A percentile compares a stretch with the other conserved stretches of the same genome.
phyloP scores from a whole-genome alignment of 2,329 filamentous ascomycete genomes.

The Davidsoniella australis region DNA sequence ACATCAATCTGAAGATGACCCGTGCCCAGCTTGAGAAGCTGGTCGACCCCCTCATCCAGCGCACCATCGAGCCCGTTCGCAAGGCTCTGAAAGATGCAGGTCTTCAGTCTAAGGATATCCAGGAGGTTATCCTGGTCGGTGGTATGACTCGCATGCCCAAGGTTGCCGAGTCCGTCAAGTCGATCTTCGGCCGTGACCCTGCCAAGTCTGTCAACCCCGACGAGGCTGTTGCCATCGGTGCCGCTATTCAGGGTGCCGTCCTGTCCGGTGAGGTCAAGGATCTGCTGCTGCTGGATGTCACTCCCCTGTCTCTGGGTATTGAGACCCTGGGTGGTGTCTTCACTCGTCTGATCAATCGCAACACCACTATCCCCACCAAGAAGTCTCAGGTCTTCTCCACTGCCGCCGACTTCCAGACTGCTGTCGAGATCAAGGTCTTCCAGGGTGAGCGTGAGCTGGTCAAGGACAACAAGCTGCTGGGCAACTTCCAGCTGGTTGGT shows the following conservation, averaged over 20 bases:
- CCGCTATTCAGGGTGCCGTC: constrained; percentile 91
- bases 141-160: constrained; percentile 99
- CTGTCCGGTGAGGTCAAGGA: constrained; percentile 94
- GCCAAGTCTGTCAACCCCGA: constrained; percentile 98
- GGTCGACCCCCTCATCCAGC: constrained; percentile 73
- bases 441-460: constrained; percentile 99
- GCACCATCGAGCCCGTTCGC: constrained; percentile 80
- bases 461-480: constrained; percentile 93
- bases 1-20: constrained; percentile 92
- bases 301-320: constrained; percentile 90
- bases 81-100: constrained; percentile 94
- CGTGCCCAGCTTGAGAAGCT: constrained; percentile 85
- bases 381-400: constrained; percentile 98
- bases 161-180: constrained; percentile 90
- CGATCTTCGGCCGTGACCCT: constrained; percentile 87
- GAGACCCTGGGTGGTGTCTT: constrained; percentile 97
- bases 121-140: constrained; percentile 95
- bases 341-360: constrained; percentile 95
- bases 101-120: constrained; percentile 81
- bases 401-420: constrained; percentile 93
- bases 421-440: constrained; percentile 98
- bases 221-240: constrained; percentile 94
- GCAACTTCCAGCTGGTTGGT: constrained; percentile 98
- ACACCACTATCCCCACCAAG: constrained; percentile 98
- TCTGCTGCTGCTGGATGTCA: constrained; percentile 86